Percentiles rank a stretch among this genome's conserved stretches.
Evolutionary conservation across 1,284 basidiomycete species (phyloP).

Genomic region (Marasmius oreades): DNA sequence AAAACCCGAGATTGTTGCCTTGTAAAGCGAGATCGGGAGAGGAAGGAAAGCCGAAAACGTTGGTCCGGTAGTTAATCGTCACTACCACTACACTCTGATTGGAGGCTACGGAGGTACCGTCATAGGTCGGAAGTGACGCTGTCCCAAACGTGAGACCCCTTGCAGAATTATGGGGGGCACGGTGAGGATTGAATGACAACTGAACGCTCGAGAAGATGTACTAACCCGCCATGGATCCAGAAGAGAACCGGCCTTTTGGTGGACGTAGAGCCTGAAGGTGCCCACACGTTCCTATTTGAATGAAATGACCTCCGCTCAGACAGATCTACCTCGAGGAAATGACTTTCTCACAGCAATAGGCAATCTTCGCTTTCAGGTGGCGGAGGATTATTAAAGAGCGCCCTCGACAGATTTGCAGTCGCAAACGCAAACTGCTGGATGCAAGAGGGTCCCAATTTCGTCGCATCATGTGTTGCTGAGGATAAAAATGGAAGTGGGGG

Average conservation of each 20-base stretch:
- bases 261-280: neutral
- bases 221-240: slow-evolving; percentile 10
- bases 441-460: slow-evolving; percentile 13
- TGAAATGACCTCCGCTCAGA: neutral
- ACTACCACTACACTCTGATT: slow-evolving; percentile 19
- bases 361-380: slow-evolving; percentile 17
- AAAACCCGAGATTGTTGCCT: slow-evolving; percentile 17
- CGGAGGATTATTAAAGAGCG: slow-evolving; percentile 16
- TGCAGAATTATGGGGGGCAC: neutral
- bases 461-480: slow-evolving; percentile 5
- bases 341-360: slow-evolving; percentile 13
- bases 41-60: slow-evolving; percentile 20
- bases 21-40: slow-evolving; percentile 16
- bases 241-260: slow-evolving; percentile 4
- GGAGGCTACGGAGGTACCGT: slow-evolving; percentile 15
- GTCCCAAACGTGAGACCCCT: slow-evolving; percentile 5
- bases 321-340: neutral
- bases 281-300: slow-evolving; percentile 9
- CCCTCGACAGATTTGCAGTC: neutral
- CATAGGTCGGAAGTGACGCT: slow-evolving; percentile 8
- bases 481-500: slow-evolving; percentile 14
- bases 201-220: too few species aligned
- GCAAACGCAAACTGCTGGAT: slow-evolving; percentile 16
- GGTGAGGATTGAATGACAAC: too few species aligned
- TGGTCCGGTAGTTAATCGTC: slow-evolving; percentile 20